These are phyloP conservation scores for Rosellinia necatrix DNA, from an alignment of 2,329 filamentous ascomycete species.

Conservation along the genomic window DNA sequence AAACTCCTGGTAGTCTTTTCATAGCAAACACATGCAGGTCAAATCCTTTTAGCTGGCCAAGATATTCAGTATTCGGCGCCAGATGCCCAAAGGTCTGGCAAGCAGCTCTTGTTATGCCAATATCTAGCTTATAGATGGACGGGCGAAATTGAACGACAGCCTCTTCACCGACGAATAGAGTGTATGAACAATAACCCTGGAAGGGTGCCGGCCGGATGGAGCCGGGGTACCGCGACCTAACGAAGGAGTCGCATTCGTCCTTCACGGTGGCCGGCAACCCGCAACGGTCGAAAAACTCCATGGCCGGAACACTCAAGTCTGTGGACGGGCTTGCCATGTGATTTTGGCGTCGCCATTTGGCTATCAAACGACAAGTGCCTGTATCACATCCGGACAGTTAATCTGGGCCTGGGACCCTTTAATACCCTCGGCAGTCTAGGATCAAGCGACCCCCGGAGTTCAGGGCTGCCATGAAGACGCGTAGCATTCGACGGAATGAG, in stretches of 20 bases:
- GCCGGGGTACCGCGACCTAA: conserved; percentile 39
- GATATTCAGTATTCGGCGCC: conserved; percentile 47
- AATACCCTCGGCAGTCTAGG: conserved; percentile 7
- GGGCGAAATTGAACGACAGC: conserved; percentile 56
- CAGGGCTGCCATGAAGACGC: background rate
- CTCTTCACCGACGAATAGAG: conserved; percentile 46
- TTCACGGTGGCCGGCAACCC: conserved; percentile 34
- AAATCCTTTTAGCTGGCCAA: conserved; percentile 42
- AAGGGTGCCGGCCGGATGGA: conserved; percentile 42
- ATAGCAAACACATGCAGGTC: conserved; percentile 49
- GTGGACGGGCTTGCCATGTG: conserved; percentile 32
- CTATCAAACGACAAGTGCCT: too few species aligned
- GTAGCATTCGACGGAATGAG: conserved; percentile 18
- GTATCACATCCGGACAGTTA: too few species aligned
- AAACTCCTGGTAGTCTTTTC: conserved; percentile 48
- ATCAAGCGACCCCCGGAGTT: conserved; percentile 7
- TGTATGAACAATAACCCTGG: conserved; percentile 60
- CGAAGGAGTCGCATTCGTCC: conserved; percentile 42
- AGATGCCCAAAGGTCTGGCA: conserved; percentile 46
- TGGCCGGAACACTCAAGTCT: conserved; percentile 36
- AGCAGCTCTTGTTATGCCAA: conserved; percentile 44
- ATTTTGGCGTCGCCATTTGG: too few species aligned
- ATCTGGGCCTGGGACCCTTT: background rate
- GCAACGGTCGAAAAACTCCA: conserved; percentile 39
- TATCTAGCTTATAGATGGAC: conserved; percentile 47